phyloP scores from a whole-genome alignment of 257 asterid genomes.

The Solanum pinnatisectum region DNA sequence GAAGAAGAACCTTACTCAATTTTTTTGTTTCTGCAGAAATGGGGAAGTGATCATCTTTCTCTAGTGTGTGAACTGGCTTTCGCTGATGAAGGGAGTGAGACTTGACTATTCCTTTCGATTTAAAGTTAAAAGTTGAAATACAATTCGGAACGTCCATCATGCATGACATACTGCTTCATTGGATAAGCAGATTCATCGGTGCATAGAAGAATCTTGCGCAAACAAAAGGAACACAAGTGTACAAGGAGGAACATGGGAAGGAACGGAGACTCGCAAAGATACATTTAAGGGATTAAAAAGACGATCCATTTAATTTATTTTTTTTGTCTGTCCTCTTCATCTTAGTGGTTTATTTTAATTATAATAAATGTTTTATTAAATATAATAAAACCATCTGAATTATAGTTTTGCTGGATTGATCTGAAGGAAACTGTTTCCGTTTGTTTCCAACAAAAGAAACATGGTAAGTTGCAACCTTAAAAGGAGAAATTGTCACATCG shows the following conservation, averaged over 20 bases:
- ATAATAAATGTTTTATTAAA: no score
- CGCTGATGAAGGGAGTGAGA: constrained; percentile 16
- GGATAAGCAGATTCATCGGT: neutral
- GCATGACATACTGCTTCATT: neutral
- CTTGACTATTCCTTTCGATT: neutral
- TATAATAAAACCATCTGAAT: neutral
- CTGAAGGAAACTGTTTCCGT: neutral
- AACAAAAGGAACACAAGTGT: neutral
- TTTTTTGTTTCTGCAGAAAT: constrained; percentile 40
- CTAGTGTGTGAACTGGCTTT: constrained; percentile 85
- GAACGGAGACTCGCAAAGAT: neutral
- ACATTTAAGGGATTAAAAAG: neutral
- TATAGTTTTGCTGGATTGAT: neutral
- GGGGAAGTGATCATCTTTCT: constrained; percentile 95
- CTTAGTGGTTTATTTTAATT: no score
- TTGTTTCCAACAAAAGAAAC: neutral
- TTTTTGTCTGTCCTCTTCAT: no score
- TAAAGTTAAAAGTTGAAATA: neutral
- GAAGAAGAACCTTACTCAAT: neutral
- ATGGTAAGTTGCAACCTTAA: neutral
- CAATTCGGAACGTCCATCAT: neutral
- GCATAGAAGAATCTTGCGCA: neutral
- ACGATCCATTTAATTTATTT: neutral
- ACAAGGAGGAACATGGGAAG: neutral
- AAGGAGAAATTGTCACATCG: neutral